Conservation (phyloP, 1,284 basidiomycete genomes). For the Trametes pubescens region DNA sequence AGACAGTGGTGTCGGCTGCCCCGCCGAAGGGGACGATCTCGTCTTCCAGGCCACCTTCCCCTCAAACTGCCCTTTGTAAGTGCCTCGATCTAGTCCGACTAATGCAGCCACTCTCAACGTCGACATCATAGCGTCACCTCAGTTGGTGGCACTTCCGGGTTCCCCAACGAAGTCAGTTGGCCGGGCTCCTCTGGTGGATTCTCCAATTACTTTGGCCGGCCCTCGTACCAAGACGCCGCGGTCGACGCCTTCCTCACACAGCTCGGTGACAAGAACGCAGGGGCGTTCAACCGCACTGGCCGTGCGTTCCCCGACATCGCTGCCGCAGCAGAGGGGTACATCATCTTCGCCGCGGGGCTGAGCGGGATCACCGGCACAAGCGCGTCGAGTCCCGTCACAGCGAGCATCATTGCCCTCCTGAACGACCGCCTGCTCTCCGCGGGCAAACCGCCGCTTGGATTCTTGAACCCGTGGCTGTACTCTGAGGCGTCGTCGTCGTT, state of each 20-base stretch:
- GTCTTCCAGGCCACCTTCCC: slow-evolving; percentile 75
- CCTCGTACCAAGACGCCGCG: slow-evolving; percentile 47
- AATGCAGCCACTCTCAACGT: too few species aligned
- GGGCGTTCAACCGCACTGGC: slow-evolving; percentile 40
- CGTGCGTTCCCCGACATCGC: slow-evolving; percentile 46
- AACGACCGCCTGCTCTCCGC: slow-evolving; percentile 56
- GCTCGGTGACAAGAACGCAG: slow-evolving; percentile 42
- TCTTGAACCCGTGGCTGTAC: slow-evolving; percentile 56
- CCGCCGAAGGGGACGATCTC: slow-evolving; percentile 49
- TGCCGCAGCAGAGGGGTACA: slow-evolving; percentile 40
- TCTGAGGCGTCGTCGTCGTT: slow-evolving; percentile 29
- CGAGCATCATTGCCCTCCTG: slow-evolving; percentile 59
- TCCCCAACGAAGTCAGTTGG: slow-evolving; percentile 59
- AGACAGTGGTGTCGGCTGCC: slow-evolving; percentile 62
- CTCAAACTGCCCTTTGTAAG: slow-evolving; percentile 58
- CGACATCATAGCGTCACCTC: slow-evolving; percentile 58
- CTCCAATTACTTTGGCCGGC: slow-evolving; percentile 53
- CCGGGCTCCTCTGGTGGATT: slow-evolving; percentile 67
- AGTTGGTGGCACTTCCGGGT: slow-evolving; percentile 60
- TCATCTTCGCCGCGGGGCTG: slow-evolving; percentile 44
- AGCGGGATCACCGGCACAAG: slow-evolving; percentile 57
- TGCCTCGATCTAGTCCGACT: neutral
- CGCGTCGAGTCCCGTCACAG: slow-evolving; percentile 58
- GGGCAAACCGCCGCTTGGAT: slow-evolving; percentile 53
- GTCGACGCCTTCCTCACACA: slow-evolving; percentile 42